These are phyloP conservation scores for Pseudozyma pruni DNA, from an alignment of 1,284 basidiomycete species.

Conservation along the genomic window DNA sequence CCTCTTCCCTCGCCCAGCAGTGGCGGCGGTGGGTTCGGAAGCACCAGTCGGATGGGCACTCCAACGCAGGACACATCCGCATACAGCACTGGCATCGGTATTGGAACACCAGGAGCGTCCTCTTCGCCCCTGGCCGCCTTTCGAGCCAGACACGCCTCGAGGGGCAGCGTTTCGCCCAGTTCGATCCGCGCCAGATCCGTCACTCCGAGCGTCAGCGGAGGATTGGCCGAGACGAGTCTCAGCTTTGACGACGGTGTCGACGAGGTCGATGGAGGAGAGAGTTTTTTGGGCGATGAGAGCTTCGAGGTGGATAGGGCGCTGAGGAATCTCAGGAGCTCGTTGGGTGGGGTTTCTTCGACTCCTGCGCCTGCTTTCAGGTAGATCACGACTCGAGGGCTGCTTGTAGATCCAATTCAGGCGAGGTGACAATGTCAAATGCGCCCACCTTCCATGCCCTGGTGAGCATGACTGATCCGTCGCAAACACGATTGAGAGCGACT, in stretches of 20 bases:
- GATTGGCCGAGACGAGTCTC: constrained; percentile 2
- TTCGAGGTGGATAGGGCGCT: constrained; percentile 44
- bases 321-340: constrained; percentile 14
- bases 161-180: constrained; percentile 1
- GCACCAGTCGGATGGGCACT: background rate
- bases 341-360: constrained; percentile 19
- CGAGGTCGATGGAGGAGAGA: constrained; percentile 65
- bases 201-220: constrained; percentile 3
- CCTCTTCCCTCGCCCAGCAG: constrained; percentile 1
- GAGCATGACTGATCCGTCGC: no score
- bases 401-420: no score
- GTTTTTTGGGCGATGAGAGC: constrained; percentile 52
- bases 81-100: background rate
- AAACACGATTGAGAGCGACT: no score
- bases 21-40: constrained; percentile 7
- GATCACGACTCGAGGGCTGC: no score
- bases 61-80: background rate
- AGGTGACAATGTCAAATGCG: no score
- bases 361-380: constrained; percentile 21
- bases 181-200: constrained; percentile 6
- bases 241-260: constrained; percentile 68
- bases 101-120: constrained; percentile 72
- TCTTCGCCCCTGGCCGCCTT: constrained; percentile 73
- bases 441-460: no score
- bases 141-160: constrained; percentile 72